These are phyloP conservation scores for Ogataea ganodermae DNA, from an alignment of 805 yeast genomes.

Conservation along the genomic window DNA sequence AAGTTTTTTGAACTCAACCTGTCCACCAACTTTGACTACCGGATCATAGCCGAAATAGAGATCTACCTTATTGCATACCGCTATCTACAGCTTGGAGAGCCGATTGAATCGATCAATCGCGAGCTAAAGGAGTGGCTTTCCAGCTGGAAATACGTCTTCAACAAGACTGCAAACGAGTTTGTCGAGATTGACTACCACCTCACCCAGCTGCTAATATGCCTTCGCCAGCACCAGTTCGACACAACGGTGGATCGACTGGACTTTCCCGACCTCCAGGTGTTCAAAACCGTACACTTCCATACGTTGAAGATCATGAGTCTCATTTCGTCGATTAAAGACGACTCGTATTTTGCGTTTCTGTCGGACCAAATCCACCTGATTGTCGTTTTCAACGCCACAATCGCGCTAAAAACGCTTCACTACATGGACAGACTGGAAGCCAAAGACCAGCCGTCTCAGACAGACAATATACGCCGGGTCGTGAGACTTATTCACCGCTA, in stretches of 20 bases:
- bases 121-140: conserved; percentile 63
- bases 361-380: conserved; percentile 69
- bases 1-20: conserved; percentile 48
- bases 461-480: conserved; percentile 12
- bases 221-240: conserved; percentile 15
- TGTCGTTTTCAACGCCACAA: conserved; percentile 44
- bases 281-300: conserved; percentile 39
- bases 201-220: conserved; percentile 51
- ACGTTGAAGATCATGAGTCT: conserved; percentile 45
- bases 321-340: conserved; percentile 39
- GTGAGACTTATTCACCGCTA: conserved; percentile 16
- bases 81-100: conserved; percentile 46
- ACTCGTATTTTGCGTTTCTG: conserved; percentile 64
- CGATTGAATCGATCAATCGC: conserved; percentile 17
- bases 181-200: conserved; percentile 72
- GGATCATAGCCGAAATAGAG: conserved; percentile 76
- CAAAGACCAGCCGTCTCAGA: conserved; percentile 3
- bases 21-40: conserved; percentile 78
- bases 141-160: conserved; percentile 68
- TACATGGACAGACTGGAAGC: conserved; percentile 11
- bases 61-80: conserved; percentile 60
- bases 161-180: conserved; percentile 72
- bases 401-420: conserved; percentile 36
- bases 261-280: conserved; percentile 13
- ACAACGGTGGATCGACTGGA: conserved; percentile 2